phyloP scores from a whole-genome alignment of 164 flowering plant genomes.

The Malania oleifera region DNA sequence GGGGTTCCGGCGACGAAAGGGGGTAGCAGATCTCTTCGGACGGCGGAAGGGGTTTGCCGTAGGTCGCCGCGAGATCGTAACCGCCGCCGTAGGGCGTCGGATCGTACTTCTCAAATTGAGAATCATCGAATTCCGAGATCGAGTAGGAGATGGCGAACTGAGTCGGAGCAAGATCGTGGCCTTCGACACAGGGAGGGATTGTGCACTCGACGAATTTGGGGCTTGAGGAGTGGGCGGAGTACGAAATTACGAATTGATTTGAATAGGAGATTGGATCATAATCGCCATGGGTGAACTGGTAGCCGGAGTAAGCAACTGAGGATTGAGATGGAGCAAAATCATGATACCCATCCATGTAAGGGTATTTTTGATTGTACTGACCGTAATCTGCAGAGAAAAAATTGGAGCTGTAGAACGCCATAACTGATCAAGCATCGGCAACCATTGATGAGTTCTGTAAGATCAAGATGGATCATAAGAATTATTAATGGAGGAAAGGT shows the following conservation, averaged over 20 bases:
- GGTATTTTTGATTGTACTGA: neutral
- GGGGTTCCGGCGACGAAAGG: slow-evolving; percentile 17
- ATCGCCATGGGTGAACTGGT: slow-evolving; percentile 8
- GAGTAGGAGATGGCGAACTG: slow-evolving; percentile 22
- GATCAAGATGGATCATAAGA: too few relatives aligned
- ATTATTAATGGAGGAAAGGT: too few relatives aligned
- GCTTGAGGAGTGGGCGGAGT: slow-evolving; percentile 14
- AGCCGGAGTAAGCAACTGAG: neutral
- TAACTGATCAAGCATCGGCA: too few relatives aligned
- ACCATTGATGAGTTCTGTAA: too few relatives aligned
- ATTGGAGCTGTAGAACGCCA: slow-evolving; percentile 27
- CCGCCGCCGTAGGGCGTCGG: slow-evolving; percentile 84
- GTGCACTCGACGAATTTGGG: slow-evolving; percentile 16
- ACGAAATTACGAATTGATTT: neutral
- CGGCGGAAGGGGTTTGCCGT: slow-evolving; percentile 73
- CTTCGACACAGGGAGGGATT: slow-evolving; percentile 6
- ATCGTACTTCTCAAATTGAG: slow-evolving; percentile 54
- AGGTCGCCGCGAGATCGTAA: slow-evolving; percentile 41
- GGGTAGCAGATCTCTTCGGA: slow-evolving; percentile 67
- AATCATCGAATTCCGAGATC: slow-evolving; percentile 21
- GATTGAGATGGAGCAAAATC: slow-evolving; percentile 2
- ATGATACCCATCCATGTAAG: neutral
- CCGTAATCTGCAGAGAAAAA: slow-evolving; percentile 1
- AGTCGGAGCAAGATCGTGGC: neutral
- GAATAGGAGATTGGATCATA: slow-evolving; percentile 8